Evolutionary conservation across 2,329 filamentous ascomycete genomes (phyloP).

Genomic region (Elsinoe fawcettii): DNA sequence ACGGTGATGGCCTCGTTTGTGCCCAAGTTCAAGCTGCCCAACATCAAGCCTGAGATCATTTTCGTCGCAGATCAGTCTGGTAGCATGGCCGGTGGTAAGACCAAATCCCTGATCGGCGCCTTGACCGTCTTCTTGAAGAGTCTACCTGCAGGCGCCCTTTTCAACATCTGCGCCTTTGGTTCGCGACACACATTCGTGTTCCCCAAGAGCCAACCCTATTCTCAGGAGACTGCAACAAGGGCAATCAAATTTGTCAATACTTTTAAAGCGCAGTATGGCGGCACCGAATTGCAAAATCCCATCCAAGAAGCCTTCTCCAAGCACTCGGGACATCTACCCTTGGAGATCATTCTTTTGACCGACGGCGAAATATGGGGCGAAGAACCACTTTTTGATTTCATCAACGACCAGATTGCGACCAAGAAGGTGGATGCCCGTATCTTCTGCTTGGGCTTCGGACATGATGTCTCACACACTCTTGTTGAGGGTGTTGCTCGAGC

Average conservation of each 20-base stretch:
- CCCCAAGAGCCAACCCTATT: conserved; percentile 41
- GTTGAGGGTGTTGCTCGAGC: conserved; percentile 52
- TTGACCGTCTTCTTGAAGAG: conserved; percentile 59
- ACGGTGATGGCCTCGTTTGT: conserved; percentile 65
- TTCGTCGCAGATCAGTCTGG: conserved; percentile 67
- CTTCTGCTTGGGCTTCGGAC: conserved; percentile 51
- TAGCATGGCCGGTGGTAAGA: conserved; percentile 50
- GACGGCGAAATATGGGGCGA: conserved; percentile 50
- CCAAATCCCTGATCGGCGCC: conserved; percentile 47
- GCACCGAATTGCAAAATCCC: conserved; percentile 46
- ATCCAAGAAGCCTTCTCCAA: conserved; percentile 41
- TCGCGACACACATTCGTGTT: conserved; percentile 40
- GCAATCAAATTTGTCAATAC: conserved; percentile 38
- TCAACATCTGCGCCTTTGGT: conserved; percentile 66
- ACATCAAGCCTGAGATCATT: conserved; percentile 54
- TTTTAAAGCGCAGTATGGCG: conserved; percentile 44
- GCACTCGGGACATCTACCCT: conserved; percentile 39
- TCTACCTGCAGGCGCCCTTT: conserved; percentile 54
- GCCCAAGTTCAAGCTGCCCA: conserved; percentile 57
- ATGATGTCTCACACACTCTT: conserved; percentile 47
- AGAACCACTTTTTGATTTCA: conserved; percentile 39
- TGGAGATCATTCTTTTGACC: conserved; percentile 50
- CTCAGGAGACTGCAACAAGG: conserved; percentile 36
- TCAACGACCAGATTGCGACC: conserved; percentile 37
- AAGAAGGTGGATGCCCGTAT: conserved; percentile 43